Evolutionary conservation across 2,329 filamentous ascomycete genomes (phyloP).

Genomic region (Diaporthe destruens): DNA sequence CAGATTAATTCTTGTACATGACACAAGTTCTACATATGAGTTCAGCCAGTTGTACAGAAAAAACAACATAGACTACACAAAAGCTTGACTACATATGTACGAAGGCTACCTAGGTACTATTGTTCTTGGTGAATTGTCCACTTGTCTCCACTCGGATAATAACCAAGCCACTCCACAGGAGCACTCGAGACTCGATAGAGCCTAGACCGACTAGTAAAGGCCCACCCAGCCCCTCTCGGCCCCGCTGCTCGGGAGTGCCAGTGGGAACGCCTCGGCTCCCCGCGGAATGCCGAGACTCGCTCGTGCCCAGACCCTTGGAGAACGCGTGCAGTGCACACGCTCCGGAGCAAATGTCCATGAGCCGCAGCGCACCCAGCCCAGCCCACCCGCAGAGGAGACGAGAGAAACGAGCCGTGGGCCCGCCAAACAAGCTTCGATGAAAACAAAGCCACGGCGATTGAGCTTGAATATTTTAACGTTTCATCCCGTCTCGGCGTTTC

Average conservation of each 20-base stretch:
- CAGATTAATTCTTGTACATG: neutral
- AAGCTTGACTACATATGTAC: neutral
- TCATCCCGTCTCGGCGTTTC: constrained; percentile 6
- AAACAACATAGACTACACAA: neutral
- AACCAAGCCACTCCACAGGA: neutral
- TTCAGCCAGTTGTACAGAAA: neutral
- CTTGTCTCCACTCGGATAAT: neutral
- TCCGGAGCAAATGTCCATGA: too few species aligned
- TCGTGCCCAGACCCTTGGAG: constrained; percentile 14
- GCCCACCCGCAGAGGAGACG: neutral
- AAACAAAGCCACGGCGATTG: neutral
- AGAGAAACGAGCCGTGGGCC: neutral
- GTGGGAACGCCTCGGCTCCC: neutral
- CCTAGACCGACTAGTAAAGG: neutral
- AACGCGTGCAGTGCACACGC: too few species aligned
- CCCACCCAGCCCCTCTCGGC: constrained; percentile 7
- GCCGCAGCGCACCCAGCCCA: too few species aligned
- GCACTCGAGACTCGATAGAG: neutral
- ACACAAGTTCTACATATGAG: neutral
- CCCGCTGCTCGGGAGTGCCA: neutral
- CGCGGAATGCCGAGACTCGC: constrained; percentile 3
- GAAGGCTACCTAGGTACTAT: neutral
- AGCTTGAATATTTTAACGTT: constrained; percentile 11
- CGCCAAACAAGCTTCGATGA: neutral
- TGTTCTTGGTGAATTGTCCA: neutral